Base-by-base conservation (phyloP, 306 rosid genomes). In the Benincasa hispida region DNA sequence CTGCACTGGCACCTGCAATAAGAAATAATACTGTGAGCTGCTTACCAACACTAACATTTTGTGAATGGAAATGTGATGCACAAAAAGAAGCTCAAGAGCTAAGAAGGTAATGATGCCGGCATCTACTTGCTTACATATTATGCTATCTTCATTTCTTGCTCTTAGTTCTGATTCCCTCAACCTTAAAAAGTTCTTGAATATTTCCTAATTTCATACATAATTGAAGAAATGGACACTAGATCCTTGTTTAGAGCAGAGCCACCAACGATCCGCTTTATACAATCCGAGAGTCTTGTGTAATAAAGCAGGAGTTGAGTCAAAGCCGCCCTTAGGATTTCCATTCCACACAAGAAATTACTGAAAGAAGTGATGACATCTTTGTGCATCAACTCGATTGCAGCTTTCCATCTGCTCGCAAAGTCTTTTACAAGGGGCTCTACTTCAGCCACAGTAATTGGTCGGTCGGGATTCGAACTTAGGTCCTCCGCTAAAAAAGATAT, bases 361-460 rank as follows among this genome's bases (percentile, higher is more conserved):
- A 94, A 94, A 78, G 98, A 94, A 35, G 98, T 94, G 63, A 94
- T 94, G 72, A 94, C 98, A 78, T 94, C 98, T 84, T 91, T 94
- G 87, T 94, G 98, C 98, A 94, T 94, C 86, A 94, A 82, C 85
- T 94, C 98, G 47, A 94, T 94, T 13, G 98, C 96, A 59, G 90
- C 92, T 85, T 94, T 94, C 98, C 98, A 94, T 83, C 98, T 86
- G 66, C 91, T 87, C 18, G 88, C 98, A 79, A 94, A 94, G 83
- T 94, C 98, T 87, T 94, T 94, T 77, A 94, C 96, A 0, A 94
- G 94, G 19, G 97, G 97, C 88, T 94, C 96, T 15, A 91, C 94
- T 84, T 94, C 98, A 0, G 87, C 84, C 22, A 89, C 81, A 0
- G 96, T 79, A 74, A 88, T 83, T 11, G 98, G 93, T 76, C 86